Base-by-base conservation (phyloP, 306 rosid species). In the Gastrolobium villosum region DNA sequence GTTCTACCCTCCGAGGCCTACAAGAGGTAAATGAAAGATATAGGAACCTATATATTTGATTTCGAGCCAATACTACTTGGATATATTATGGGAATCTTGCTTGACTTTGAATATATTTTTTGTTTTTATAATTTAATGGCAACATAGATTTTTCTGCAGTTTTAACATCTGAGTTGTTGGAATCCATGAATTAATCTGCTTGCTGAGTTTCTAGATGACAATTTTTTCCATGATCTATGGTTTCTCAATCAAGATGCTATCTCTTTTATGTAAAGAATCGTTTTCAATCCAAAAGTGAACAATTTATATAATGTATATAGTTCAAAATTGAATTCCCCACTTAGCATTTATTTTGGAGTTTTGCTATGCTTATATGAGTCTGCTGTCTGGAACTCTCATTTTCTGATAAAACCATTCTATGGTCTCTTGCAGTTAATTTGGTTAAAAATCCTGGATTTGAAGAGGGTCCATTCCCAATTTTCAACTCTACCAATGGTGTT, bases 401-500 rank as follows among this genome's bases (percentile, higher is more conserved):
- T 56, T 83, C 53, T 75, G 72, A 79, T 55, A 20, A 49, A 53
- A 30, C 10, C 45, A 53, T 45, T 13, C 54, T n/a, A 14, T 75
- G 62, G 4, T 49, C 30, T 81, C 2, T 64, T 85, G 86, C 90
- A 95, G 98, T 13, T 75, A 95, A 95, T 77, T 82, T 95, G 88
- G 91, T 89, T 1, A 88, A 84, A 74, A 96, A 96, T 72, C 86
- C 78, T 37, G 89, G 96, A 43, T 96, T 93, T 57, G 99, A 95
- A 81, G 93, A 86, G 50, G 98, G 94, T 70, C 99, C 99, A 60
- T 91, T 93, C 82, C 89, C 91, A 10, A 76, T 96, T 37, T 50
- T 84, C 52, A 96, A 93, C 88, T 89, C 98, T 0, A 78, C 92
- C 53, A 85, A 93, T 35, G 98, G 98, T 66, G 93, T 96, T 0